These are phyloP conservation scores for Aspergillus neoniger DNA, from an alignment of 2,329 filamentous ascomycete genomes.

Conservation along the genomic window DNA sequence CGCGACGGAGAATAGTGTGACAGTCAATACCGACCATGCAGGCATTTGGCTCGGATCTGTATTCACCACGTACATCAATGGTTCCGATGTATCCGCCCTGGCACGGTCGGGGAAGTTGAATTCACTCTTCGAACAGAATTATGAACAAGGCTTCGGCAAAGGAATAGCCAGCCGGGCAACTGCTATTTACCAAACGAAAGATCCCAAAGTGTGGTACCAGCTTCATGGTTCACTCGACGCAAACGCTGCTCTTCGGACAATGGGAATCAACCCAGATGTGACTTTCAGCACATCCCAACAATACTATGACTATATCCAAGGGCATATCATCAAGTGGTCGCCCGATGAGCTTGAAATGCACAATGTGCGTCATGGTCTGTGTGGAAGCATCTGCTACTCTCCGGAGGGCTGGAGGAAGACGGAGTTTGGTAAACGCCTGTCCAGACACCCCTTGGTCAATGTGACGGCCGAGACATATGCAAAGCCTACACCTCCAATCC, in stretches of 20 bases:
- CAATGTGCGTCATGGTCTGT: slow-evolving; percentile 46
- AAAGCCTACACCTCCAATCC: slow-evolving; percentile 35
- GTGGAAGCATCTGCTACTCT: slow-evolving; percentile 49
- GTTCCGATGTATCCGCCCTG: slow-evolving; percentile 34
- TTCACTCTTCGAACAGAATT: slow-evolving; percentile 38
- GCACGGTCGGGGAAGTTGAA: slow-evolving; percentile 32
- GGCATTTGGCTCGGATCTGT: slow-evolving; percentile 49
- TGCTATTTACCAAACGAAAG: slow-evolving; percentile 52
- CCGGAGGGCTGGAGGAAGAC: slow-evolving; percentile 49
- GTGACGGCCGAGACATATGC: slow-evolving; percentile 38
- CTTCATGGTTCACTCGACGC: slow-evolving; percentile 55
- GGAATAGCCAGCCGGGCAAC: slow-evolving; percentile 45
- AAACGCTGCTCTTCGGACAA: slow-evolving; percentile 45
- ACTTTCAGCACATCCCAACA: slow-evolving; percentile 9
- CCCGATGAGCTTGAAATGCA: slow-evolving; percentile 48
- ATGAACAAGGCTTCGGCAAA: slow-evolving; percentile 41
- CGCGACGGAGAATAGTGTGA: slow-evolving; percentile 26
- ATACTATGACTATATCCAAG: slow-evolving; percentile 29
- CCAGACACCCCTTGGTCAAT: slow-evolving; percentile 48
- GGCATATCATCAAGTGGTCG: slow-evolving; percentile 35
- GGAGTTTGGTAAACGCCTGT: slow-evolving; percentile 47
- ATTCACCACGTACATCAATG: slow-evolving; percentile 42
- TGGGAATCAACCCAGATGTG: slow-evolving; percentile 46
- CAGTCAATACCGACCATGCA: slow-evolving; percentile 51
- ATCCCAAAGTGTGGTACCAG: slow-evolving; percentile 51